Conservation (phyloP, 1,284 basidiomycete species). For the Gomphus sp. region DNA sequence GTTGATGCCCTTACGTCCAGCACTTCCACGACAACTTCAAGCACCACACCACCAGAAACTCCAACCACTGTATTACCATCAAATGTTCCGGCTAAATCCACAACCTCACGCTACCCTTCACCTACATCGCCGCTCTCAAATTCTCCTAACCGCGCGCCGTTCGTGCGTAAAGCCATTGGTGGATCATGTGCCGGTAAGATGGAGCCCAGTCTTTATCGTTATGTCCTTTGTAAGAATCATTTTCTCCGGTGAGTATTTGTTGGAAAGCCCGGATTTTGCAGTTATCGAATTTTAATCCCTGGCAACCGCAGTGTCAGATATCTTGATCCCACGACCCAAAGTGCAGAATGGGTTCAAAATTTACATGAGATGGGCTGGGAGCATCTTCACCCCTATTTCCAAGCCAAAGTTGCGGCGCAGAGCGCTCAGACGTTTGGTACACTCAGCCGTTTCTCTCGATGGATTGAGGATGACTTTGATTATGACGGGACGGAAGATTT, state of each 20-base stretch:
- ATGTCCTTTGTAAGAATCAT: slow-evolving; percentile 5
- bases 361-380: slow-evolving; percentile 2
- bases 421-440: neutral
- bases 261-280: neutral
- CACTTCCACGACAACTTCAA: neutral
- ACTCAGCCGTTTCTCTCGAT: neutral
- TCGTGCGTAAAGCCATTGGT: neutral
- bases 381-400: neutral
- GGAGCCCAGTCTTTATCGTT: neutral
- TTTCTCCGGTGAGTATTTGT: neutral
- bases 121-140: slow-evolving; percentile 3
- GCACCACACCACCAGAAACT: neutral
- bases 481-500: neutral
- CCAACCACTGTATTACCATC: slow-evolving; percentile 1
- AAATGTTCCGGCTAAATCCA: neutral
- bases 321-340: slow-evolving; percentile 1
- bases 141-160: neutral
- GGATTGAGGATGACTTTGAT: slow-evolving; percentile 9
- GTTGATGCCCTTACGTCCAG: neutral
- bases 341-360: neutral
- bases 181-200: neutral
- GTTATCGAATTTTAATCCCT: neutral
- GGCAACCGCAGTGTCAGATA: neutral
- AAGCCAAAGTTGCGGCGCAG: neutral
- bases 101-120: neutral